Evolutionary conservation across 495 filamentous ascomycete genomes (phyloP), one percentile per base, ranked within the genome.

Genomic region (Penicillium lividum): DNA sequence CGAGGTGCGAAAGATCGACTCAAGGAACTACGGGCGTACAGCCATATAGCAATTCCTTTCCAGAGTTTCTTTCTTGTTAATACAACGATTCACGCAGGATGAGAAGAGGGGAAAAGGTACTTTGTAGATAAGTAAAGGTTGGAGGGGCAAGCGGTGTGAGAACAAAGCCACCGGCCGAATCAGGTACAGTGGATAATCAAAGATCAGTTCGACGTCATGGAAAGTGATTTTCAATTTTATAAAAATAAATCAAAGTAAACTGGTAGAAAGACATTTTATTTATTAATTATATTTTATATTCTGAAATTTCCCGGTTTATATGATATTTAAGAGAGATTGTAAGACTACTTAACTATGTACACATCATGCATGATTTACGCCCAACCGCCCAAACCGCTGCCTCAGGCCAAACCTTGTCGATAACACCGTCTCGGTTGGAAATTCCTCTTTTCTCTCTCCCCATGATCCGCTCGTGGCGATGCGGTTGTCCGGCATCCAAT

Each of bases 61-160:
- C 22, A 2, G 22, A 22, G 1, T 33, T 10, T 33, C 31, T 33
- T 33, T 28, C 31, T 54, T 29, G 33, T 10, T 30, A 51, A 48
- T 33, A 48, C 27, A 45, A 45, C 31, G 9, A 2, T 33, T 10
- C 31, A 33, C 31, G 22, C 22, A 55, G 51, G 33, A 55, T 55
- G 45, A 64, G 69, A 48, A 53, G 43, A 34, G 45, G 30, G 11
- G 46, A 27, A 56, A 61, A 22, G 22, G 33, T 36, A 36, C 33
- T 28, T 16, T 28, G 34, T 30, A 42, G 18, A 56, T 55, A 45
- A 22, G 22, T 22, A 22, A 22, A 48, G 45, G 51, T 44, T 55
- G 65, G 64, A 65, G 64, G 63, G 59, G 68, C 64, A 66, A 65
- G 65, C 62, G 68, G 68, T 61, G 63, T 61, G 59, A 62, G 57